Evolutionary conservation across 768 basidiomycete species (phyloP), one percentile per base, ranked within the genome.

Genomic region (Hericium coralloides): DNA sequence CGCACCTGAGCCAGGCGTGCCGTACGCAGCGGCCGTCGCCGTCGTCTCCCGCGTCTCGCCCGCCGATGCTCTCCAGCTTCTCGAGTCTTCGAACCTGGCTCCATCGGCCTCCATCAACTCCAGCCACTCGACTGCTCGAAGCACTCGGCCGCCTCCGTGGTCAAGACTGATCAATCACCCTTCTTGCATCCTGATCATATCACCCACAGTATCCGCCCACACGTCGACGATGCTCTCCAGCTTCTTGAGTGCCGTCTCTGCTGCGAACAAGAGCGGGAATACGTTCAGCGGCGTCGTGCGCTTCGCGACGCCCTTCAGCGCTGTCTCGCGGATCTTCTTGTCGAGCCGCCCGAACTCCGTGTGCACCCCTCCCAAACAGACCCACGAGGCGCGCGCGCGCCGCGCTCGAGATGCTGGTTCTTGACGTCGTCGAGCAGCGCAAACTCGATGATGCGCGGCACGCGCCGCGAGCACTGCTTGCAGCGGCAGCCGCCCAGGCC

Each of bases 351-450:
- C 89, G 63, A 98, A 89, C 55, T 97, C 93, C 38, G 79, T 68
- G 83, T 87, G 95, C 94, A 97, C 2, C 89, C 87, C 60, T 92
- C 89, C 92, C 92, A 65, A 91, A 98, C 31, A 91, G 77, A 0
- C 85, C 84, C 0, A 94, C 85, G 6, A 98, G n/a, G 74, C 14
- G 87, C 90, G 5, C 85, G 76, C 0, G 89, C 84, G 0, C 85
- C 85, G 4, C 82, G 76, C 39, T 89, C 85, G 3, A 98, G 79
- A 39, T 79, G 73, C 0, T 74, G 63, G 65, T 92, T 91, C 58
- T 81, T 78, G 10, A 95, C 87, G 65, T 97, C 95, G 9, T 88
- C 82, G 0, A 76, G 67, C 2, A 84, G 61, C 0, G 92, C 80
- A 54, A 98, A 98, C 60, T 88, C 85, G 65, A 95, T 85, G 2